Evolutionary conservation across 106 monocot species (phyloP).

Genomic region (Xerophyta viscosa): DNA sequence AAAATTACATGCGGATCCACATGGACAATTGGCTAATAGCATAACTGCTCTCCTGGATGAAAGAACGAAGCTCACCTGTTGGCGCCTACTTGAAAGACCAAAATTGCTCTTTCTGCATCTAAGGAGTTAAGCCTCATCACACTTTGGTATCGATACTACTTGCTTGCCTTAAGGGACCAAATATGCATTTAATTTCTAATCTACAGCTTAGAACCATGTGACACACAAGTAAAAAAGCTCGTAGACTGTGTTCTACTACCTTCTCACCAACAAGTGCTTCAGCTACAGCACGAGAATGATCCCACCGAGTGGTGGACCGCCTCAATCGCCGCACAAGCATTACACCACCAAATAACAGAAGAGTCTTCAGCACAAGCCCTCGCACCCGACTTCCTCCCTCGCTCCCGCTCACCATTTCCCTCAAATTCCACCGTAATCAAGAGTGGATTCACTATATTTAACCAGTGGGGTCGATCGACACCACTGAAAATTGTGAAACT

Average conservation of each 20-base stretch:
- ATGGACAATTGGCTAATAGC: no score
- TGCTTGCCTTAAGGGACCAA: no score
- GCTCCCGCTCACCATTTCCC: background rate
- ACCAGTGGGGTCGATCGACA: slow-evolving; percentile 65
- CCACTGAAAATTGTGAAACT: slow-evolving; percentile 83
- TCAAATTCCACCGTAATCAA: no score
- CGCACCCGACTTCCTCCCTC: slow-evolving; percentile 33
- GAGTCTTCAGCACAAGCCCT: slow-evolving; percentile 63
- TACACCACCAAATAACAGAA: slow-evolving; percentile 71
- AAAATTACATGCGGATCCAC: no score
- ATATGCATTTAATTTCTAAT: no score
- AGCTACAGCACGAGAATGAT: slow-evolving; percentile 82
- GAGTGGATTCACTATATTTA: slow-evolving; percentile 57
- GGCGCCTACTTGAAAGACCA: no score
- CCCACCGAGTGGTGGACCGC: slow-evolving; percentile 78
- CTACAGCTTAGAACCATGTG: background rate
- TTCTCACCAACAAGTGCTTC: slow-evolving; percentile 79
- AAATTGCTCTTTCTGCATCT: no score
- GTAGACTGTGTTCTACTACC: slow-evolving; percentile 18
- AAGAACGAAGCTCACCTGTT: no score
- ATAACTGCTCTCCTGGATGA: no score
- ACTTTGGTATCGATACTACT: no score
- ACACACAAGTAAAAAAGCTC: background rate
- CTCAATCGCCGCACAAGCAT: slow-evolving; percentile 60
- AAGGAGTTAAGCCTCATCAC: no score